Conservation (phyloP, 108 stramenopile species). For the Asterionellopsis glacialis region DNA sequence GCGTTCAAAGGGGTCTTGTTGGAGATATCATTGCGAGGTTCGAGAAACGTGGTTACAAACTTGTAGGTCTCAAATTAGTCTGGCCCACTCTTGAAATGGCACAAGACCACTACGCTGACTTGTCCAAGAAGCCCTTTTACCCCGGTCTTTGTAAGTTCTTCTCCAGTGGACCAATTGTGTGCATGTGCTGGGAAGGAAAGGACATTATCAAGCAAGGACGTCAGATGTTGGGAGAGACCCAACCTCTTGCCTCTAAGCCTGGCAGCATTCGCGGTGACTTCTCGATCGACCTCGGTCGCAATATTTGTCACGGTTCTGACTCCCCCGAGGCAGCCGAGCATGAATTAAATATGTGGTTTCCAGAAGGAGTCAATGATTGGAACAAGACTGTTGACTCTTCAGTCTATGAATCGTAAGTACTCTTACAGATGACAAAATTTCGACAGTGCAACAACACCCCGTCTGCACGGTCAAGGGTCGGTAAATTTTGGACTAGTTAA, state of each 20-base stretch:
- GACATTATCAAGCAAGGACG: conserved; percentile 82
- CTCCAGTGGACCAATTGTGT: conserved; percentile 87
- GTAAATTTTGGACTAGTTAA: not conserved
- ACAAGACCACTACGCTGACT: conserved; percentile 88
- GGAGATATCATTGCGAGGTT: conserved; percentile 93
- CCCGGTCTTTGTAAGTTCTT: conserved; percentile 89
- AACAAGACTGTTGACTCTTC: conserved; percentile 64
- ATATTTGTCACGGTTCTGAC: conserved; percentile 70
- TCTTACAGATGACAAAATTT: not conserved
- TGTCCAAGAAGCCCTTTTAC: conserved; percentile 89
- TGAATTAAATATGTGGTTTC: conserved; percentile 88
- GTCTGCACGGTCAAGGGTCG: not conserved
- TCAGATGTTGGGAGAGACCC: conserved; percentile 88
- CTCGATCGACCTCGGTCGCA: conserved; percentile 77
- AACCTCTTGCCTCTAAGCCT: conserved; percentile 77
- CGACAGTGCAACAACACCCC: not conserved
- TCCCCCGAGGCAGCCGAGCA: conserved; percentile 70
- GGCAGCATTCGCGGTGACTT: conserved; percentile 82
- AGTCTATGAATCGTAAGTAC: conserved; percentile 48
- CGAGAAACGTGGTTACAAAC: conserved; percentile 93
- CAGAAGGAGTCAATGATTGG: conserved; percentile 84
- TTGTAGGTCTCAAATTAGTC: conserved; percentile 89
- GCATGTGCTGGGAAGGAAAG: conserved; percentile 86
- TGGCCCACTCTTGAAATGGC: conserved; percentile 88
- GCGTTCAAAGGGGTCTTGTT: conserved; percentile 91